Evolutionary conservation across 78 protist species (phyloP).

Genomic region (Pigoraptor vietnamica): DNA sequence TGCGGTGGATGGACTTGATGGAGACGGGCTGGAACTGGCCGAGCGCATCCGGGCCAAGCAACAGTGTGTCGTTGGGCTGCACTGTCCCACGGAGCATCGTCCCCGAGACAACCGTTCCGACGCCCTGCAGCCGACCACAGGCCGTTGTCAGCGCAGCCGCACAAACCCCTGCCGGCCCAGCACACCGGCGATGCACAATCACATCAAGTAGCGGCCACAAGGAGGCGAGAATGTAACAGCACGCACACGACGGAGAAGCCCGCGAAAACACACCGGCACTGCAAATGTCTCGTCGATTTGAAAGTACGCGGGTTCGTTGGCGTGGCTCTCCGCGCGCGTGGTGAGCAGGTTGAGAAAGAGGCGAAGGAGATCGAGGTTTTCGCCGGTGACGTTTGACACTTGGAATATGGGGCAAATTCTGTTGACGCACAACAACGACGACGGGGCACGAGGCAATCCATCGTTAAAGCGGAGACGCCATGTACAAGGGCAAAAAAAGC

Average conservation of each 20-base stretch:
- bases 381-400: background rate
- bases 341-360: background rate
- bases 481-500: background rate
- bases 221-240: no score
- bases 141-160: background rate
- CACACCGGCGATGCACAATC: background rate
- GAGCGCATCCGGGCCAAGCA: constrained; percentile 77
- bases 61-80: constrained; percentile 39
- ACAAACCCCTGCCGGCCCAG: background rate
- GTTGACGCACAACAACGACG: constrained; percentile 34
- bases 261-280: constrained; percentile 46
- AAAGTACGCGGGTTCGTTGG: constrained; percentile 44
- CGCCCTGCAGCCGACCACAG: constrained; percentile 49
- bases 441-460: constrained; percentile 69
- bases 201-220: no score
- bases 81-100: constrained; percentile 66
- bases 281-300: constrained; percentile 53
- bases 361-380: background rate
- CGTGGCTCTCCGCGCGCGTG: constrained; percentile 42
- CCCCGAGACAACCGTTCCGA: constrained; percentile 87
- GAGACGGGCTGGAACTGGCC: constrained; percentile 62
- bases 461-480: background rate
- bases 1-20: constrained; percentile 54
- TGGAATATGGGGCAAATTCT: background rate
- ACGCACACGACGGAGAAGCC: no score